These are phyloP conservation scores for Medakamo hakoo DNA, from an alignment of 139 green algal genomes.

Conservation along the genomic window DNA sequence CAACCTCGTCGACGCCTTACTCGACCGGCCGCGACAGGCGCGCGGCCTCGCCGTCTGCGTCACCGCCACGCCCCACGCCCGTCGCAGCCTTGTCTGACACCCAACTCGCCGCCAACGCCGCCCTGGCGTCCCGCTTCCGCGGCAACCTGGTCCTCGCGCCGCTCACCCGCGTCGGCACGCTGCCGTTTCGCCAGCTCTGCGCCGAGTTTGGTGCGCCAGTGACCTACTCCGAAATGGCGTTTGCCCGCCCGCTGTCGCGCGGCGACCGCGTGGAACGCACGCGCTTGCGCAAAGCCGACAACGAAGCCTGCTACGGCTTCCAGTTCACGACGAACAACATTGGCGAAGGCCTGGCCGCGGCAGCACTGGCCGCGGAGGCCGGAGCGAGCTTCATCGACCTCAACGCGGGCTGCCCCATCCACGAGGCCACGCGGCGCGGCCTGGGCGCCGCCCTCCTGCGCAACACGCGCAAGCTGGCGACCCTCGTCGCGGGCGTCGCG, in stretches of 20 bases:
- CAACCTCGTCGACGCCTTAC: too few relatives aligned
- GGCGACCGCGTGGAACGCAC: slow-evolving; percentile 12
- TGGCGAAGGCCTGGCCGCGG: slow-evolving; percentile 45
- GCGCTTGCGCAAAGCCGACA: slow-evolving; percentile 7
- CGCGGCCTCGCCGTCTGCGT: neutral
- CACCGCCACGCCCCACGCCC: neutral
- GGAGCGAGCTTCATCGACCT: slow-evolving; percentile 63
- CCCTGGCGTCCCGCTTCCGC: slow-evolving; percentile 16
- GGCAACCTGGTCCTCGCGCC: slow-evolving; percentile 48
- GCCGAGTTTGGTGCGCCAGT: slow-evolving; percentile 43
- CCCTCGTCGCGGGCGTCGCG: slow-evolving; percentile 56
- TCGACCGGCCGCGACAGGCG: too few relatives aligned
- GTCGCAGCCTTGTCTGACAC: neutral
- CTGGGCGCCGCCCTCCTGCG: slow-evolving; percentile 55
- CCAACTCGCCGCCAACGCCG: slow-evolving; percentile 16
- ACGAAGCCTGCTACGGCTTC: slow-evolving; percentile 20
- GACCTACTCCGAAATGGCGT: slow-evolving; percentile 67
- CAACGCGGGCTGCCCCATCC: slow-evolving; percentile 75
- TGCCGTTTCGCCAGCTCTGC: slow-evolving; percentile 62
- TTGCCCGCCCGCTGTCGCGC: slow-evolving; percentile 38
- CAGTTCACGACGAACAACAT: slow-evolving; percentile 69
- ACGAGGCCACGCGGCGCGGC: slow-evolving; percentile 59
- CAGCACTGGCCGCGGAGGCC: slow-evolving; percentile 29
- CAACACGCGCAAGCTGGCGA: slow-evolving; percentile 59
- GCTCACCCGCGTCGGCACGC: slow-evolving; percentile 43